phyloP scores from a whole-genome alignment of 345 rosid genomes.

The Draba incana region DNA sequence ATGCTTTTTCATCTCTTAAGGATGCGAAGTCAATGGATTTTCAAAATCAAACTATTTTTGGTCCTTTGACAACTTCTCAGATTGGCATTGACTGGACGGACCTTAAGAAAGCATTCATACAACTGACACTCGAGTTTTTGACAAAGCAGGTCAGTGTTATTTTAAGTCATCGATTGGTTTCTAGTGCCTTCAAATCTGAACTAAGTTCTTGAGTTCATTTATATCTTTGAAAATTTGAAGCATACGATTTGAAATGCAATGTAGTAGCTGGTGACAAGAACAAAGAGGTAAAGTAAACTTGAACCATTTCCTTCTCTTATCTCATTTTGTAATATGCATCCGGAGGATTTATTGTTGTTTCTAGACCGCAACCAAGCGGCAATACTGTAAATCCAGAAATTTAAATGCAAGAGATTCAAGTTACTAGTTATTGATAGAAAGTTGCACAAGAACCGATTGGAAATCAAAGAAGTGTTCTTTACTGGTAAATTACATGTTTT shows the following conservation, averaged over 20 bases:
- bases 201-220: slow-evolving; percentile 24
- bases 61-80: slow-evolving; percentile 48
- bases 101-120: slow-evolving; percentile 69
- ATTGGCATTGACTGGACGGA: slow-evolving; percentile 82
- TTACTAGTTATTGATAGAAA: too few relatives aligned
- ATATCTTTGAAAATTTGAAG: slow-evolving; percentile 82
- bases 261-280: slow-evolving; percentile 78
- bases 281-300: slow-evolving; percentile 64
- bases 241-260: slow-evolving; percentile 77
- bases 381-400: background rate
- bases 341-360: background rate
- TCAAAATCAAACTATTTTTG: slow-evolving; percentile 1
- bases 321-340: slow-evolving; percentile 6
- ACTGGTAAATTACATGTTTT: slow-evolving; percentile 7
- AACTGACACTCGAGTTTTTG: slow-evolving; percentile 83
- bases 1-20: too few relatives aligned
- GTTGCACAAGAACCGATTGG: background rate
- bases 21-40: background rate
- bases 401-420: background rate
- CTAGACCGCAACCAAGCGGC: background rate
- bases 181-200: background rate
- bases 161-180: slow-evolving; percentile 18
- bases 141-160: slow-evolving; percentile 72
- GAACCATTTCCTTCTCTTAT: background rate
- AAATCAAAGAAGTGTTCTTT: background rate